Conservation (phyloP, 2,329 filamentous ascomycete species). For the Aureobasidium sp. region DNA sequence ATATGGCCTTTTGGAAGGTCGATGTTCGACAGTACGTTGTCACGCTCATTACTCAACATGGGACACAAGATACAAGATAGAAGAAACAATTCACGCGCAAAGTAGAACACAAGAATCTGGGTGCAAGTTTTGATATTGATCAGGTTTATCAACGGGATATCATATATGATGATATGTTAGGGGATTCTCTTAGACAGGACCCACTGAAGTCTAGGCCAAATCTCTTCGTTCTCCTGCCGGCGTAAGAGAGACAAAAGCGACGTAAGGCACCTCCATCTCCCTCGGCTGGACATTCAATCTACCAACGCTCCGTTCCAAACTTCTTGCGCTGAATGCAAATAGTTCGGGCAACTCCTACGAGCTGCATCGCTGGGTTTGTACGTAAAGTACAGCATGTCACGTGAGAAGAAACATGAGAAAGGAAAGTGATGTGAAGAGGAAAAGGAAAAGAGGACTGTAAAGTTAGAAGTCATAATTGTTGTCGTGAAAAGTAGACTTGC, state of each 20-base stretch:
- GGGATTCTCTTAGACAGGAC: constrained; percentile 28
- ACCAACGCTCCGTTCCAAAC: constrained; percentile 40
- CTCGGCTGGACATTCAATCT: constrained; percentile 23
- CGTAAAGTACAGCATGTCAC: background rate
- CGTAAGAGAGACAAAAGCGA: constrained; percentile 3
- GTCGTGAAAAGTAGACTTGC: constrained; percentile 4
- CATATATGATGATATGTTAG: constrained; percentile 1
- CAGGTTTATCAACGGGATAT: background rate
- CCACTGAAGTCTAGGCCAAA: constrained; percentile 14
- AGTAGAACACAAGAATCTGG: too few species aligned
- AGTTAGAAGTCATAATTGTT: constrained; percentile 4
- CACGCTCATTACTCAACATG: background rate
- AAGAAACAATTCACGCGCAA: background rate
- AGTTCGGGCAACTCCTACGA: constrained; percentile 34
- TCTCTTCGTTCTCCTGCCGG: constrained; percentile 27
- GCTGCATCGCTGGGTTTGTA: constrained; percentile 32
- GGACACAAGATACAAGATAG: background rate
- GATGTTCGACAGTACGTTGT: too few species aligned
- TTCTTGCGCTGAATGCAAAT: constrained; percentile 21
- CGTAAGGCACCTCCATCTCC: constrained; percentile 2
- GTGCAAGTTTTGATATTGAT: too few species aligned
- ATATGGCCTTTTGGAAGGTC: too few species aligned
- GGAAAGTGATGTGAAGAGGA: background rate
- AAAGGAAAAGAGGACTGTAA: background rate
- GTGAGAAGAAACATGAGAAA: too few species aligned